Evolutionary conservation across 495 filamentous ascomycete genomes (phyloP).

Genomic region (Tricharina praecox): DNA sequence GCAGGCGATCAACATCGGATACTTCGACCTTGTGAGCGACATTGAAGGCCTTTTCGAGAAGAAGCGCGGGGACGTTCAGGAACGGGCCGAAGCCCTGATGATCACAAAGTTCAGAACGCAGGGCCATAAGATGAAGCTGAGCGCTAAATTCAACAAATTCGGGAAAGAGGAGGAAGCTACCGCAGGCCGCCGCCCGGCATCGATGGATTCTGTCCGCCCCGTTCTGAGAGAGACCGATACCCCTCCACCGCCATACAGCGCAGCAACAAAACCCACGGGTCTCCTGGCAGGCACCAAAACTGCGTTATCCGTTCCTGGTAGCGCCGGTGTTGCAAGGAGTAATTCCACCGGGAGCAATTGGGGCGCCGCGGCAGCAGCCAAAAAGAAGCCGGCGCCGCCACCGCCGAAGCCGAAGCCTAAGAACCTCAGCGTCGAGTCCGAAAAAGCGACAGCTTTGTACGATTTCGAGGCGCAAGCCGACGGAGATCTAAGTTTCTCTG

Average conservation of each 20-base stretch:
- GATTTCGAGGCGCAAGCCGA: slow-evolving; percentile 95
- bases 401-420: slow-evolving; percentile 83
- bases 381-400: slow-evolving; percentile 70
- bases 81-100: slow-evolving; percentile 58
- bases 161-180: slow-evolving; percentile 19
- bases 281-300: not conserved
- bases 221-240: slow-evolving; percentile 30
- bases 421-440: slow-evolving; percentile 47
- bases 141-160: slow-evolving; percentile 16
- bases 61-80: slow-evolving; percentile 75
- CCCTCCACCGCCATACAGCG: slow-evolving; percentile 54
- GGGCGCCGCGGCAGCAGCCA: slow-evolving; percentile 45
- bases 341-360: slow-evolving; percentile 36
- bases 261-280: slow-evolving; percentile 13
- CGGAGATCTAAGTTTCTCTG: slow-evolving; percentile 78
- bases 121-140: slow-evolving; percentile 34
- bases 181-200: slow-evolving; percentile 18
- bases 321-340: slow-evolving; percentile 35
- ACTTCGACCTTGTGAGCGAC: slow-evolving; percentile 82
- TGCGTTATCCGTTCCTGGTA: slow-evolving; percentile 10
- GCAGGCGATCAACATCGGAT: slow-evolving; percentile 91
- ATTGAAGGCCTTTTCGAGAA: slow-evolving; percentile 76
- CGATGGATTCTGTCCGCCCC: slow-evolving; percentile 19
- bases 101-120: slow-evolving; percentile 83
- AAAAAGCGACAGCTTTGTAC: slow-evolving; percentile 72